Base-by-base conservation (phyloP, 1,284 basidiomycete genomes). In the Amylostereum areolatum region DNA sequence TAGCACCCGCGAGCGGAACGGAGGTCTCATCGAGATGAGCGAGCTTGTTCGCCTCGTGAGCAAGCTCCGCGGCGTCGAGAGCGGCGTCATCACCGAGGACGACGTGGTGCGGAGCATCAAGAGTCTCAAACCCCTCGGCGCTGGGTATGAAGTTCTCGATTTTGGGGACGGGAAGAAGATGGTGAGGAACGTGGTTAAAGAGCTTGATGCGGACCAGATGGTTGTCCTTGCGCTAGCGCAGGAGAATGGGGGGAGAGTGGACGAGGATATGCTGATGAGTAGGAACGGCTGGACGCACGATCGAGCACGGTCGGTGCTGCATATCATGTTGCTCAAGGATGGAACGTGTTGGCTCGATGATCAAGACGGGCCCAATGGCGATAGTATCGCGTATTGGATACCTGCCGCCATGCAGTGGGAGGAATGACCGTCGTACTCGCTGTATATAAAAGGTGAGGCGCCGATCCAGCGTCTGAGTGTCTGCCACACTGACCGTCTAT, bases 321-420 rank as follows among this genome's bases (percentile, higher is more conserved):
- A 93, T 54, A 93, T 95, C 57, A 94, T 96, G 81, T 75, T 93
- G 10, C 74, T 93, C 57, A 74, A 87, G 32, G 94, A 98, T 57
- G 96, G 94, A 0, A 72, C 97, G 39, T 93, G 92, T 48, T 99
- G 96, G 96, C 64, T 98, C 32, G 96, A 99, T 62, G 85, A 89
- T 37, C 91, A 94, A 65, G 88, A 87, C 52, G 79, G 56, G 7
- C 50, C 50, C 0, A 34, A 82, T 54, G 61, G 63, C 27, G 70
- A 68, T 34, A 81, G 83, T 11, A 72, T 74, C 47, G 77, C 82
- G 30, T 93, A 90, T 62, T 94, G 89, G 89, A 73, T 92, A 25
- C 83, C 84, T 2, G 89, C 86, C n/a, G 85, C 81, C 2, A 85
- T 91, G 80, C 73, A 75, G 51, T 92, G 89, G 89, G 84, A 89